Evolutionary conservation across 148 eudicot species (phyloP), one percentile per base, ranked within the genome.

Genomic region (Linanthus parryae): DNA sequence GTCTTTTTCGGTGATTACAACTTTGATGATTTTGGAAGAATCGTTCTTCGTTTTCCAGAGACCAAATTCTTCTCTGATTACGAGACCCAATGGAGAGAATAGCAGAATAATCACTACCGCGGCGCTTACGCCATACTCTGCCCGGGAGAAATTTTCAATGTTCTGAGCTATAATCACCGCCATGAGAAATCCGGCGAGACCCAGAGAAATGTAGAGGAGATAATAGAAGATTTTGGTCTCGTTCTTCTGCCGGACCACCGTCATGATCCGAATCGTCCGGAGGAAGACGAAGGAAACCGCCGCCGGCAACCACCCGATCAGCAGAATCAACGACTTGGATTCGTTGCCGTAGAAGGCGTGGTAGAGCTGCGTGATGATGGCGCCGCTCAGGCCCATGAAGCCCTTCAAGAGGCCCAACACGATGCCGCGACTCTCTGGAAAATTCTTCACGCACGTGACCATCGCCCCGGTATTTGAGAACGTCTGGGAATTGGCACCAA

Each of bases 401-500:
- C 79, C 79, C 58, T 74, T 74, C 36, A 74, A 69, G 10, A 74
- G 63, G 1, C 79, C 79, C 7, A 74, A 30, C 1, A 74, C 74
- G 2, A 62, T 68, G 8, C 79, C 79, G 0, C 78, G 70, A 48
- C 67, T 64, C 64, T 73, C 73, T 1, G 78, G 78, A 44, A 73
- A 73, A 61, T 73, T 74, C 45, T 74, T 53, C n/a, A 74, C 79
- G n/a, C 54, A 52, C 0, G 79, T 74, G 29, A 74, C 79, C 0
- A 74, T 57, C 4, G 79, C 71, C 2, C 79, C 79, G 14, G 74
- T 74, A 62, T 74, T 69, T 39, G 79, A 71, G 41, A 74, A 74
- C 11, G 74, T 18, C 33, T 74, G 79, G 1, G 79, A 74, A 13
- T 74, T 69, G 7, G 71, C 74, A 6, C 74, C 79, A 0, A 74